Conservation (phyloP, 306 rosid genomes). For the Rosa chinensis region DNA sequence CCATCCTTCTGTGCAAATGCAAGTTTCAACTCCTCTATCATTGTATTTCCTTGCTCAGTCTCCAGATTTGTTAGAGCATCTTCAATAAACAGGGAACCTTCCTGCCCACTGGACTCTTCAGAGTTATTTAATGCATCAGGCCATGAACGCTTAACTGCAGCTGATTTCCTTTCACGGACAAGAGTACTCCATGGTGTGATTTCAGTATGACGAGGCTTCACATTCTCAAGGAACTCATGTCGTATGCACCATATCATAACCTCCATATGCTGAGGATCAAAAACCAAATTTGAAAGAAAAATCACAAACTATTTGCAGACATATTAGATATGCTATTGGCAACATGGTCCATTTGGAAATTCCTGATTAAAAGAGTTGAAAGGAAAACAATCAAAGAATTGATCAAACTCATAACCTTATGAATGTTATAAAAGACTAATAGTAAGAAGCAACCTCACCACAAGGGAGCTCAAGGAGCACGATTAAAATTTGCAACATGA, state of each 20-base stretch:
- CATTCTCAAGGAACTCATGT: slow-evolving; percentile 69
- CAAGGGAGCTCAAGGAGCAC: background rate
- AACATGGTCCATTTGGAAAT: background rate
- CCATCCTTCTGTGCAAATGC: slow-evolving; percentile 62
- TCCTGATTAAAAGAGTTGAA: background rate
- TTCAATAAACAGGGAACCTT: slow-evolving; percentile 84
- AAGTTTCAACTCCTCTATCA: slow-evolving; percentile 58
- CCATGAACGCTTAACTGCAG: slow-evolving; percentile 84
- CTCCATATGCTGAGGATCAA: slow-evolving; percentile 84
- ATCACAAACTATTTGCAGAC: slow-evolving; percentile 8
- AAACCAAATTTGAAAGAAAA: background rate
- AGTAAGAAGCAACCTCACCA: background rate
- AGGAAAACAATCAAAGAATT: background rate
- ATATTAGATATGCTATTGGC: background rate
- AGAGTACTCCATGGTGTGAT: slow-evolving; percentile 61
- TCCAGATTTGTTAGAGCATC: slow-evolving; percentile 85
- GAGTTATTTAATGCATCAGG: slow-evolving; percentile 74
- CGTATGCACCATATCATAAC: slow-evolving; percentile 78
- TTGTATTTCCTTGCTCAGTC: slow-evolving; percentile 53
- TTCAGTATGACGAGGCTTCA: slow-evolving; percentile 50
- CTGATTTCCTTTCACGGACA: slow-evolving; percentile 70
- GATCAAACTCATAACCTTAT: background rate
- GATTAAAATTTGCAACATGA: background rate
- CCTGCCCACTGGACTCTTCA: slow-evolving; percentile 54
- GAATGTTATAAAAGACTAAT: background rate